Percentiles rank a stretch among this genome's conserved stretches.
phyloP scores from a whole-genome alignment of 176 grass and related monocot species.

The Sorghum bicolor region Sorghum_bicolor_NCBIv3 NC_012873.2:12392001-12392500 shows the following conservation, averaged over 20 bases:
- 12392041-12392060: not conserved
- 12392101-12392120: not conserved
- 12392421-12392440: not conserved
- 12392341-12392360: not conserved
- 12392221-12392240: not conserved
- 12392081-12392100: not conserved
- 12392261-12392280: constrained; percentile 3
- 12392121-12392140: not conserved
- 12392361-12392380: not conserved
- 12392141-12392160: not conserved
- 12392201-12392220: not conserved
- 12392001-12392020: constrained; percentile 50
- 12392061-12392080: not conserved
- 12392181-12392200: not conserved
- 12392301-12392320: constrained; percentile 14
- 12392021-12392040: constrained; percentile 24
- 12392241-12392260: not conserved
- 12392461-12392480: not conserved
- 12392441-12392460: constrained; percentile 18
- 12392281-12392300: not conserved
- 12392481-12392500: constrained; percentile 12
- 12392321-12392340: constrained; percentile 9
- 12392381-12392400: not conserved
- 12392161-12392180: not conserved
- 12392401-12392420: constrained; percentile 7